A percentile compares a stretch with the other conserved stretches of the same genome.
These are phyloP conservation scores for Anaeromyces robustus DNA, from an alignment of 192 early-diverging fungal genomes.

Conservation along the genomic window DNA sequence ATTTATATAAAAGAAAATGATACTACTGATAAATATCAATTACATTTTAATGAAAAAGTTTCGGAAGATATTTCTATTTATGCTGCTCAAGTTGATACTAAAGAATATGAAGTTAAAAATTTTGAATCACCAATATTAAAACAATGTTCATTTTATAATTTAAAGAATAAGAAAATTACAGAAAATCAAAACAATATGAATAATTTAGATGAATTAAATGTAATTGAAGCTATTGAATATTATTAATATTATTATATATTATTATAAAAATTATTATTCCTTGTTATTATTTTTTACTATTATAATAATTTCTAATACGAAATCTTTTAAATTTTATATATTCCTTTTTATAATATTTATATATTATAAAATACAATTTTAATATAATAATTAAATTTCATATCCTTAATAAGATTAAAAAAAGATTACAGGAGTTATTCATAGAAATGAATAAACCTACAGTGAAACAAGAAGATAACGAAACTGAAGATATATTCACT, in stretches of 20 bases:
- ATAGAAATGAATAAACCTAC: background rate
- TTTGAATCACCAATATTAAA: background rate
- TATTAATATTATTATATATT: too few species aligned
- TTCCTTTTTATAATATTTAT: too few species aligned
- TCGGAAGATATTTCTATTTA: background rate
- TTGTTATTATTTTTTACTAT: too few species aligned
- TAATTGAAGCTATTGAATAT: too few species aligned
- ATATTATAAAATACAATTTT: too few species aligned
- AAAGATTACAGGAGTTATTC: background rate
- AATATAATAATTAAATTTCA: too few species aligned
- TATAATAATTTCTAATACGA: too few species aligned
- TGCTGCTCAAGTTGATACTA: background rate
- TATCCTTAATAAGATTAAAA: background rate
- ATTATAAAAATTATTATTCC: too few species aligned
- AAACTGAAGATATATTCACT: slow-evolving; percentile 12
- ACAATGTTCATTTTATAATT: background rate
- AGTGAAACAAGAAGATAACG: background rate
- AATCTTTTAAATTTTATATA: too few species aligned
- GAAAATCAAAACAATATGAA: background rate
- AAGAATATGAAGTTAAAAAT: background rate
- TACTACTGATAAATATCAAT: background rate
- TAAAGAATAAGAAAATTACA: background rate
- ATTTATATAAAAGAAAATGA: background rate
- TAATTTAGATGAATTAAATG: background rate
- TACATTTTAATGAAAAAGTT: background rate